A percentile compares a stretch with the other conserved stretches of the same genome.
These are phyloP conservation scores for Wickerhamiella qilinensis DNA, from an alignment of 805 yeast species.

Conservation along the genomic window DNA sequence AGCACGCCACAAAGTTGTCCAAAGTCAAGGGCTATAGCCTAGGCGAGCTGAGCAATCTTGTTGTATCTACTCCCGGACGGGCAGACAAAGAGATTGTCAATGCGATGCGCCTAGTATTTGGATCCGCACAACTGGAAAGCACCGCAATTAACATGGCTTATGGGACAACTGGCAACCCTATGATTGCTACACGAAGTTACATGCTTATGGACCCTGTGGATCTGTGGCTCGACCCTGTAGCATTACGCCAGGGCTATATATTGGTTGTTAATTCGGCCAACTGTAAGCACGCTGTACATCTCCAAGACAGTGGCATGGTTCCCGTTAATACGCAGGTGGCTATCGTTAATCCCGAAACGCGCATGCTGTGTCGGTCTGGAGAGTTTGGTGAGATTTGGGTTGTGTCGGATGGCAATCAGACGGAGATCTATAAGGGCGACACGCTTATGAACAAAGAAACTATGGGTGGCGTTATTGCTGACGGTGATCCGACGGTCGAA, in stretches of 20 bases:
- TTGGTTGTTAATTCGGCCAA: constrained; percentile 62
- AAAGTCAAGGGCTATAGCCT: constrained; percentile 49
- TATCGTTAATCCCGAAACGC: constrained; percentile 88
- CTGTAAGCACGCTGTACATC: constrained; percentile 48
- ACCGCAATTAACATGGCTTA: constrained; percentile 64
- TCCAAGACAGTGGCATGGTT: constrained; percentile 93
- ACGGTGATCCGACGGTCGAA: constrained; percentile 43
- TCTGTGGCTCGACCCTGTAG: constrained; percentile 71
- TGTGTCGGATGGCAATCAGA: constrained; percentile 67
- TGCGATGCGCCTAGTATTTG: constrained; percentile 43
- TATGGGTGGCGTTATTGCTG: constrained; percentile 39
- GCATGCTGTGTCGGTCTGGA: constrained; percentile 61
- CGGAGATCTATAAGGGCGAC: constrained; percentile 40
- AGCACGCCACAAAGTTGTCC: constrained; percentile 45
- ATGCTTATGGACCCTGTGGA: constrained; percentile 80
- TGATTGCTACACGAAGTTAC: constrained; percentile 72
- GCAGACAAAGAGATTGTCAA: constrained; percentile 45
- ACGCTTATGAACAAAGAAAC: constrained; percentile 39
- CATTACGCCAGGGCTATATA: constrained; percentile 77
- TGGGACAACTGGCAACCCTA: constrained; percentile 64
- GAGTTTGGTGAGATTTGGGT: constrained; percentile 98
- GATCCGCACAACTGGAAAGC: constrained; percentile 45
- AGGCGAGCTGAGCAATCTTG: constrained; percentile 55
- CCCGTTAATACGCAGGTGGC: constrained; percentile 90
- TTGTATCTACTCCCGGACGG: constrained; percentile 57